Base-by-base conservation (phyloP, 164 flowering plant genomes). In the Aristolochia contorta region DNA sequence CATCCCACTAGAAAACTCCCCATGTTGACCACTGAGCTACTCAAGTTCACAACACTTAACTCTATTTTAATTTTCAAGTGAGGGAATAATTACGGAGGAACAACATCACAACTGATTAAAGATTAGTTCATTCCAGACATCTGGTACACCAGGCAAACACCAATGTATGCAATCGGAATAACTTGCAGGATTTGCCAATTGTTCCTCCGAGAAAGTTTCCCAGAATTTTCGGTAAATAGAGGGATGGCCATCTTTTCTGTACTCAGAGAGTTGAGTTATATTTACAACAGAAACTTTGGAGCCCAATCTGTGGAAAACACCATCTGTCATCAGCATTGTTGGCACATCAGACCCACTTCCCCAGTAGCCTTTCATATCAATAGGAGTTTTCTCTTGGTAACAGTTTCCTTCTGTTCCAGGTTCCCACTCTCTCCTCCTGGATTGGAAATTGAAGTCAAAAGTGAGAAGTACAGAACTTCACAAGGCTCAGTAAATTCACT, bases 121-220 rank as follows among this genome's bases (percentile, higher is more conserved):
- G 47, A 94, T 65, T 6, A 94, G 67, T 67, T 89, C 84, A 73
- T 94, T 94, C 99, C 99, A 94, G 2, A 83, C 87, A 82, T 91
- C 99, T 33, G 89, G 91, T 1, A 94, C 95, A 6, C 99, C 96
- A 0, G 99, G 99, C 72, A 89, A 74, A 75, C 97, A 94, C 99
- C 99, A 94, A 64, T 94, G 99, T 57, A 87, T 85, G 77, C 99
- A 94, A 67, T 94, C 99, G 16, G 99, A 82, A 73, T 82, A 87
- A 60, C 78, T 73, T 14, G 74, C 57, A 12, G 99, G 99, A 57
- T 87, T 85, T 4, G 85, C 61, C 65, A 82, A 59, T 56, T 86
- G 96, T 60, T 85, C 67, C 0, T 84, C 82, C 24, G 77, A 80
- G 25, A 87, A 61, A 8, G 82, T 58, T 72, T 91, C 97, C 99